These are phyloP conservation scores for Graphium sp. DNA, from an alignment of 2,329 filamentous ascomycete genomes.

Conservation along the genomic window DNA sequence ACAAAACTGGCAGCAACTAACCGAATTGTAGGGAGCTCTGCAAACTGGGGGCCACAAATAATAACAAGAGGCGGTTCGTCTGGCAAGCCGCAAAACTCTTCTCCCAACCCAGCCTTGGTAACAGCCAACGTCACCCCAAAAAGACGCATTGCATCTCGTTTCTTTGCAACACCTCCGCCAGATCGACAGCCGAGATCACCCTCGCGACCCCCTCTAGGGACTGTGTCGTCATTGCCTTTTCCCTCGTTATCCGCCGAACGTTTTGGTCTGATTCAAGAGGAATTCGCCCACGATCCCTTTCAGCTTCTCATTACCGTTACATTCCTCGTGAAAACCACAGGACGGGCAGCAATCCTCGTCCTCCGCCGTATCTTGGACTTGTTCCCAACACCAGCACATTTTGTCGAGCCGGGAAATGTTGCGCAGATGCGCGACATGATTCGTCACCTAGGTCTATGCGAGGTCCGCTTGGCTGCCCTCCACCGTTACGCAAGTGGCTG, in stretches of 20 bases:
- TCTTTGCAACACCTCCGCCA: no score
- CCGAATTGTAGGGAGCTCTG: no score
- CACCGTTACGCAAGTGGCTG: constrained; percentile 56
- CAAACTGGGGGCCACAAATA: no score
- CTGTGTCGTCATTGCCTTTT: constrained; percentile 42
- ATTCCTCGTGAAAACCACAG: constrained; percentile 70
- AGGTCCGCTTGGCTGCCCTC: constrained; percentile 48
- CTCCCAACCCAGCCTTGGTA: no score
- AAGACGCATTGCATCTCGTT: no score
- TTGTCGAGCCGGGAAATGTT: constrained; percentile 35
- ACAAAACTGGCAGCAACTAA: no score
- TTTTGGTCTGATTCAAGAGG: constrained; percentile 78
- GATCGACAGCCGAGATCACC: no score
- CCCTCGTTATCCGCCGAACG: constrained; percentile 42
- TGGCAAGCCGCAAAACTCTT: no score
- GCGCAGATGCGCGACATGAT: constrained; percentile 44
- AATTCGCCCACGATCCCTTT: constrained; percentile 59
- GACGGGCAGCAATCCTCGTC: constrained; percentile 56
- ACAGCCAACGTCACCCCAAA: no score
- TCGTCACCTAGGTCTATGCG: constrained; percentile 52
- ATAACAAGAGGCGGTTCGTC: no score
- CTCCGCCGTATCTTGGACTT: constrained; percentile 50
- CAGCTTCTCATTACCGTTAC: constrained; percentile 67
- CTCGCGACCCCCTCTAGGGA: constrained; percentile 23
- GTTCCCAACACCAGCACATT: constrained; percentile 48